Conservation (phyloP, 768 basidiomycete species). For the Pleurotus tuber-regium region DNA sequence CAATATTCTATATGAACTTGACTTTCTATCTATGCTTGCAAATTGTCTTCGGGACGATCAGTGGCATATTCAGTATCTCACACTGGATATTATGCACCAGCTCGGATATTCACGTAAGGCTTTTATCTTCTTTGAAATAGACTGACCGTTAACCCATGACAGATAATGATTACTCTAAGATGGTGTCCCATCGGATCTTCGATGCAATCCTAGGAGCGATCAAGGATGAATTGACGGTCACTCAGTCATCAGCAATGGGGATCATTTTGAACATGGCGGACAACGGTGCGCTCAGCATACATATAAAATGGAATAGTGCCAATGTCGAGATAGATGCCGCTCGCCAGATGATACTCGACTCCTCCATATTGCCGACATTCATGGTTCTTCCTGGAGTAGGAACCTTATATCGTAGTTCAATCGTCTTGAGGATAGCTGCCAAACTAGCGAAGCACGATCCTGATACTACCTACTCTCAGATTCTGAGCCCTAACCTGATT, state of each 20-base stretch:
- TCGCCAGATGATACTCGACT: neutral
- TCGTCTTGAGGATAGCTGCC: neutral
- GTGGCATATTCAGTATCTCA: neutral
- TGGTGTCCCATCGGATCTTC: neutral
- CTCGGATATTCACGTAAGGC: neutral
- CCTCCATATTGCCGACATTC: neutral
- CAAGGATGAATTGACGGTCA: neutral
- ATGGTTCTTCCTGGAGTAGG: neutral
- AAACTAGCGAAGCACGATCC: neutral
- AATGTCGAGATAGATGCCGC: neutral
- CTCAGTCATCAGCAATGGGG: conserved; percentile 17
- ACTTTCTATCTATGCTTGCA: neutral
- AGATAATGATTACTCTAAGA: neutral
- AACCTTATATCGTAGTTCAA: neutral
- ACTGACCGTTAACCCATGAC: neutral
- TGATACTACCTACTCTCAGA: neutral
- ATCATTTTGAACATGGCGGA: neutral
- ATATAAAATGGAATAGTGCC: neutral
- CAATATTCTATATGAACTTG: neutral
- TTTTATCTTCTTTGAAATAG: neutral
- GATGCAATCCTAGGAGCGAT: neutral
- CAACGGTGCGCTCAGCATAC: neutral
- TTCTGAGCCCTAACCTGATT: neutral
- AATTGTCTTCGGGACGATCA: neutral
- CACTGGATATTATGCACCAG: neutral